Conservation (phyloP, 2,329 filamentous ascomycete genomes). For the Cercospora nicotianae region DNA sequence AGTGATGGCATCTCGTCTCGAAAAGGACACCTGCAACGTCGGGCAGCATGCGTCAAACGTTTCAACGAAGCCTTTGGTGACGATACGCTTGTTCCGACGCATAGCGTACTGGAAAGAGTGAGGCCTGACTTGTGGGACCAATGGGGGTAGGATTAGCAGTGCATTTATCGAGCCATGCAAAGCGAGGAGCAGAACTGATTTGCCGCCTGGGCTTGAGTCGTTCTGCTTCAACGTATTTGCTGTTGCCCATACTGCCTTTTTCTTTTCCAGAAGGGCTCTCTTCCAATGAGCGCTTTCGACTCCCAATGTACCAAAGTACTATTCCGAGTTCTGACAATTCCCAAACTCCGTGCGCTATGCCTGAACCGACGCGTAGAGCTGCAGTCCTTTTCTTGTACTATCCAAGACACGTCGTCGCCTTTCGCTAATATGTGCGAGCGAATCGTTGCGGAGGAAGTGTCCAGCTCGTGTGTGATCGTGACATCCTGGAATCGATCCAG, state of each 20-base stretch:
- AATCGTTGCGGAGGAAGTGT: background rate
- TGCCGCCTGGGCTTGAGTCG: background rate
- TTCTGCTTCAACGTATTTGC: background rate
- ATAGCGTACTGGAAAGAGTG: background rate
- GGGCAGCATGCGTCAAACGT: background rate
- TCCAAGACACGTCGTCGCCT: background rate
- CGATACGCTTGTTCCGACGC: background rate
- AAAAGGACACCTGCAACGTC: background rate
- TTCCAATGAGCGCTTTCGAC: background rate
- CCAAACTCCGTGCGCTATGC: conserved; percentile 3
- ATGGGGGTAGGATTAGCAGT: background rate
- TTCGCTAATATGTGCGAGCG: background rate
- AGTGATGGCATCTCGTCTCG: background rate
- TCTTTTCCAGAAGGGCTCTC: background rate
- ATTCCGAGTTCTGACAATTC: background rate
- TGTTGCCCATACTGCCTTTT: background rate
- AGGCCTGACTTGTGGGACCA: background rate
- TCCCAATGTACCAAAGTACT: background rate
- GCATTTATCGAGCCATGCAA: too few species aligned
- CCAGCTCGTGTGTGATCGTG: background rate
- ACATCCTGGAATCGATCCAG: background rate
- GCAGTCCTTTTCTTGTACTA: background rate
- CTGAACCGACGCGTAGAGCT: background rate
- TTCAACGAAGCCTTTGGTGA: background rate
- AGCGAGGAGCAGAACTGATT: too few species aligned